phyloP scores from a whole-genome alignment of 1,139 yeast genomes.

The Suhomyces taliae region DNA sequence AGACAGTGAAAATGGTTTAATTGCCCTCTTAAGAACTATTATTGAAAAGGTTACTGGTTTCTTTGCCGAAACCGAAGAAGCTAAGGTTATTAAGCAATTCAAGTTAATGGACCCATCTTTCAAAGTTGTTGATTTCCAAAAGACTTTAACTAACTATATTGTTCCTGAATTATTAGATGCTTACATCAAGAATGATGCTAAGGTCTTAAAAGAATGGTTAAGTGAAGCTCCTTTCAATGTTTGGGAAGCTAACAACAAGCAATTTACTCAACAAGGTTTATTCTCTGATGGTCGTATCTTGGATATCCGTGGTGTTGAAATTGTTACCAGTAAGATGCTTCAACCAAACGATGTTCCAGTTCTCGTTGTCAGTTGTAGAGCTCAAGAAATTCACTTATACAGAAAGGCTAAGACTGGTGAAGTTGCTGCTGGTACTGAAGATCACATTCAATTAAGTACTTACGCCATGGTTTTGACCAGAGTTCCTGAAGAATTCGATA shows the following conservation, averaged over 20 bases:
- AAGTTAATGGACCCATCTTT: constrained; percentile 89
- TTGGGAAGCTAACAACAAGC: constrained; percentile 92
- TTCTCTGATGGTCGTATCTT: constrained; percentile 89
- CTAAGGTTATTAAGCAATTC: constrained; percentile 83
- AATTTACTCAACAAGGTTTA: constrained; percentile 86
- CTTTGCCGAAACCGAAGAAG: constrained; percentile 95
- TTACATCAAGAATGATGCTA: constrained; percentile 87
- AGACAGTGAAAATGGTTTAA: constrained; percentile 91
- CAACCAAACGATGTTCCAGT: constrained; percentile 95
- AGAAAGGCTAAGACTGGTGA: constrained; percentile 91
- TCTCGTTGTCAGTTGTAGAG: constrained; percentile 90
- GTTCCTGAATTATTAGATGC: constrained; percentile 97
- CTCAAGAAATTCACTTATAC: constrained; percentile 91
- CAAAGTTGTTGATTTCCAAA: constrained; percentile 75
- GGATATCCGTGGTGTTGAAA: constrained; percentile 94
- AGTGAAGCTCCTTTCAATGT: constrained; percentile 97
- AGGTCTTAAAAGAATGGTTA: constrained; percentile 82
- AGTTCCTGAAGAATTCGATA: constrained; percentile 86
- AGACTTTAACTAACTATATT: constrained; percentile 85
- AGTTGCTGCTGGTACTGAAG: constrained; percentile 94
- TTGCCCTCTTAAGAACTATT: constrained; percentile 77
- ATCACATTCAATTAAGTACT: constrained; percentile 86
- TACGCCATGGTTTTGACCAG: constrained; percentile 97
- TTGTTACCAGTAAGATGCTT: constrained; percentile 81
- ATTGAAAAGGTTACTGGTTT: constrained; percentile 80